Conservation (phyloP, 179 eudicot species). For the Patellifolia procumbens region DNA sequence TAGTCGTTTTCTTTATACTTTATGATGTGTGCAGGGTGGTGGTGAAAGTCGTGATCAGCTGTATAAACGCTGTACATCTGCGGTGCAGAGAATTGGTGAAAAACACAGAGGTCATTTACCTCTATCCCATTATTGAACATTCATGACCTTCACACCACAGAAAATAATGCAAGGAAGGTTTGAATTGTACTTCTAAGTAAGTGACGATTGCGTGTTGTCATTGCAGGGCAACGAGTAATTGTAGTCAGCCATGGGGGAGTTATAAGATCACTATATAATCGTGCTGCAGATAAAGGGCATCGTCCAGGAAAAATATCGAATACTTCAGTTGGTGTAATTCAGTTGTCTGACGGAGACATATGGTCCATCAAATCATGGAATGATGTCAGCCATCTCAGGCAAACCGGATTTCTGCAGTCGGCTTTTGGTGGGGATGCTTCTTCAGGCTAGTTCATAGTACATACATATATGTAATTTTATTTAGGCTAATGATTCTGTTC, state of each 20-base stretch:
- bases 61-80: slow-evolving; percentile 65
- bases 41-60: slow-evolving; percentile 94
- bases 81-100: slow-evolving; percentile 61
- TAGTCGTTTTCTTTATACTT: background rate
- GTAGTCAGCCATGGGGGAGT: slow-evolving; percentile 85
- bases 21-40: slow-evolving; percentile 63
- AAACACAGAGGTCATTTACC: slow-evolving; percentile 54
- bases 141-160: background rate
- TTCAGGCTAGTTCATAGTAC: slow-evolving; percentile 55
- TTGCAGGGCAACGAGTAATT: slow-evolving; percentile 72
- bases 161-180: too few species aligned
- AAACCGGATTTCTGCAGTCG: slow-evolving; percentile 50
- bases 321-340: slow-evolving; percentile 67
- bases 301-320: slow-evolving; percentile 54
- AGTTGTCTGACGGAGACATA: slow-evolving; percentile 44
- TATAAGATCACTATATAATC: slow-evolving; percentile 61
- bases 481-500: background rate
- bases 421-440: slow-evolving; percentile 81
- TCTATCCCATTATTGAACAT: background rate
- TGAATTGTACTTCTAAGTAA: too few species aligned
- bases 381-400: slow-evolving; percentile 70
- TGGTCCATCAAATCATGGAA: slow-evolving; percentile 81
- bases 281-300: slow-evolving; percentile 49
- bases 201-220: background rate
- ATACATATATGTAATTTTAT: background rate